phyloP scores from a whole-genome alignment of 202 grass and related monocot species.

The Panicum virgatum region DNA sequence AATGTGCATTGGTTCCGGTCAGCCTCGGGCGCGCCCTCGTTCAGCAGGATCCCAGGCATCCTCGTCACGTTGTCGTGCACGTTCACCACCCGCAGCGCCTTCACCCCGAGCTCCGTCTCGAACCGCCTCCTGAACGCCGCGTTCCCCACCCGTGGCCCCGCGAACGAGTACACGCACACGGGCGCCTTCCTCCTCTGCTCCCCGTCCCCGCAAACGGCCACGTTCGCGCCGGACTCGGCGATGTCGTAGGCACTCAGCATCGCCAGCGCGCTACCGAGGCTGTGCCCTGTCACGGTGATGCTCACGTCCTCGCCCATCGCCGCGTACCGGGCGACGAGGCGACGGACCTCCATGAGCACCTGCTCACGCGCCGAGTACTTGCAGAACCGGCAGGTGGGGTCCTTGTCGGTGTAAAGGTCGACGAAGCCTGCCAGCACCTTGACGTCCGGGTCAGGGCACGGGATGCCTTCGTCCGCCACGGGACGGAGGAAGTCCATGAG shows the following conservation, averaged over 20 bases:
- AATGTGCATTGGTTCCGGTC: no score
- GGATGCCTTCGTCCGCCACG: not conserved
- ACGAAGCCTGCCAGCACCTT: constrained; percentile 1
- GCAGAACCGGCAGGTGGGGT: not conserved
- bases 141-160: constrained; percentile 54
- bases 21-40: no score
- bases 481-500: not conserved
- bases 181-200: not conserved
- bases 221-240: constrained; percentile 29
- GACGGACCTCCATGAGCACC: constrained; percentile 26
- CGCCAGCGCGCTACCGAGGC: constrained; percentile 53
- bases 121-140: constrained; percentile 42
- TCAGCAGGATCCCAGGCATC: constrained; percentile 49
- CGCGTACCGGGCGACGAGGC: not conserved
- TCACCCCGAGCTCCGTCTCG: constrained; percentile 39
- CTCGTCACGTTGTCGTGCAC: constrained; percentile 49
- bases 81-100: constrained; percentile 50
- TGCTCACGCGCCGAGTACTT: not conserved
- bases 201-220: not conserved
- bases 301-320: constrained; percentile 45
- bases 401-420: not conserved
- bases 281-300: constrained; percentile 56
- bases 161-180: constrained; percentile 43
- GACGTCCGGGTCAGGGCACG: not conserved
- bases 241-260: constrained; percentile 58